Conservation (phyloP, 2,329 filamentous ascomycete genomes). For the Xylaria sp. region DNA sequence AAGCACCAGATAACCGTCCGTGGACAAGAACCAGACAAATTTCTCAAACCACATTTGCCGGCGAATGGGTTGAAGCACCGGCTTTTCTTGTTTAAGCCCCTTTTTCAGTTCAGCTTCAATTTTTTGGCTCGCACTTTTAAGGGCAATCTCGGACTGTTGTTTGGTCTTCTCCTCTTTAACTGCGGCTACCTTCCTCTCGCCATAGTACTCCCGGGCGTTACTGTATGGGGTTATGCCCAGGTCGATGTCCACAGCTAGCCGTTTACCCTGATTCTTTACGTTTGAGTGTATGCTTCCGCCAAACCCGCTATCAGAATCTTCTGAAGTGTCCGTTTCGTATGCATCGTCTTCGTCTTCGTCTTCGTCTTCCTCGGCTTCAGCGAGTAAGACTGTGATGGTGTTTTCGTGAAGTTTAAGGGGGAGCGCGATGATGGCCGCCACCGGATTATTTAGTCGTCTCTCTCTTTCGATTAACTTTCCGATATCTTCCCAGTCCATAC, state of each 20-base stretch:
- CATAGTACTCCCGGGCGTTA: constrained; percentile 92
- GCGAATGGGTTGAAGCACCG: constrained; percentile 82
- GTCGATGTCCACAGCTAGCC: constrained; percentile 83
- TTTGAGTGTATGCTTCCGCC: constrained; percentile 51
- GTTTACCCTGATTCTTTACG: constrained; percentile 60
- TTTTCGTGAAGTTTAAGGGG: constrained; percentile 93
- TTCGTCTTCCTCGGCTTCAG: constrained; percentile 74
- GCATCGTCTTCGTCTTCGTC: constrained; percentile 71
- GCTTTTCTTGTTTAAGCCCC: constrained; percentile 90
- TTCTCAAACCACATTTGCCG: constrained; percentile 97
- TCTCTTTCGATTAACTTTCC: constrained; percentile 88
- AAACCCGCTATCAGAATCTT: constrained; percentile 66
- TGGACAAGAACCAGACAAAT: constrained; percentile 94
- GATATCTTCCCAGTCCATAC: constrained; percentile 98
- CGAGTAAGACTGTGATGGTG: constrained; percentile 81
- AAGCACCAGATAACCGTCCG: constrained; percentile 92
- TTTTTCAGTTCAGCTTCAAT: constrained; percentile 87
- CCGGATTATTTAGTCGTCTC: constrained; percentile 81
- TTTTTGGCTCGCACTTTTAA: constrained; percentile 92
- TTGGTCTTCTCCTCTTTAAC: constrained; percentile 89
- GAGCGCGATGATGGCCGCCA: constrained; percentile 86
- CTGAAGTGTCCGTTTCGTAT: constrained; percentile 73
- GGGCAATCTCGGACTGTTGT: constrained; percentile 80
- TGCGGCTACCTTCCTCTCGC: constrained; percentile 84
- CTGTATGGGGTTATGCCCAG: constrained; percentile 84